These are phyloP conservation scores for Fallopia convolvulus DNA, from an alignment of 148 eudicot species.

Conservation along the genomic window DNA sequence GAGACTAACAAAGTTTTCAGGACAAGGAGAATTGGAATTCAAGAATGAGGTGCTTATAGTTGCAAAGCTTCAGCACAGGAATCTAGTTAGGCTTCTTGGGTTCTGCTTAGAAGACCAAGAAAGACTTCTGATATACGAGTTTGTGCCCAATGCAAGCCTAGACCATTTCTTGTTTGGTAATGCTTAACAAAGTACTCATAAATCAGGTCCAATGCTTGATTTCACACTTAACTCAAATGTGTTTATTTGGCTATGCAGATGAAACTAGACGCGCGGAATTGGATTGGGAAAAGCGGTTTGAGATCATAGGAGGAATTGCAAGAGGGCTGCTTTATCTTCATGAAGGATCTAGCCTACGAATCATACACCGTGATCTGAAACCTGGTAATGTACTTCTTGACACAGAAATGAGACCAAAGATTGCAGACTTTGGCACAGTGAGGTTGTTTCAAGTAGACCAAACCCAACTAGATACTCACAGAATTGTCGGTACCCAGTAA, in stretches of 20 bases:
- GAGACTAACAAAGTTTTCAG: slow-evolving; percentile 11
- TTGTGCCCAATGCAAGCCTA: slow-evolving; percentile 27
- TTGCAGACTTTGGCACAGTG: slow-evolving; percentile 35
- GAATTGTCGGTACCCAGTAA: slow-evolving; percentile 35
- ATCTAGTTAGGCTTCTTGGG: slow-evolving; percentile 21
- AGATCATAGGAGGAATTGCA: slow-evolving; percentile 36
- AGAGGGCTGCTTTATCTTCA: slow-evolving; percentile 35
- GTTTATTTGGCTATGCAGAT: not conserved
- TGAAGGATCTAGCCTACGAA: slow-evolving; percentile 26
- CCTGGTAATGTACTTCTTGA: slow-evolving; percentile 26
- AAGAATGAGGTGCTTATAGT: slow-evolving; percentile 11
- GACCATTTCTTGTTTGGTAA: slow-evolving; percentile 31
- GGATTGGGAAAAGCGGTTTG: slow-evolving; percentile 29
- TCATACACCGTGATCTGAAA: slow-evolving; percentile 35
- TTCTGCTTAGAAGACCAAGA: slow-evolving; percentile 24
- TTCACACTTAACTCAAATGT: not conserved
- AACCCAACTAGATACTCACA: slow-evolving; percentile 15
- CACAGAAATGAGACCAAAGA: slow-evolving; percentile 26
- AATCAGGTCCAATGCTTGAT: not conserved
- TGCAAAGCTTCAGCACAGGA: slow-evolving; percentile 12
- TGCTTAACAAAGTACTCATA: not conserved
- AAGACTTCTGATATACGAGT: slow-evolving; percentile 26
- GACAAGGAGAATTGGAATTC: not conserved
- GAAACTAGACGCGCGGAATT: slow-evolving; percentile 6
- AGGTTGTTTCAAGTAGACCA: slow-evolving; percentile 23